Base-by-base conservation (phyloP, 495 filamentous ascomycete genomes). In the Patellaria atrata region DNA sequence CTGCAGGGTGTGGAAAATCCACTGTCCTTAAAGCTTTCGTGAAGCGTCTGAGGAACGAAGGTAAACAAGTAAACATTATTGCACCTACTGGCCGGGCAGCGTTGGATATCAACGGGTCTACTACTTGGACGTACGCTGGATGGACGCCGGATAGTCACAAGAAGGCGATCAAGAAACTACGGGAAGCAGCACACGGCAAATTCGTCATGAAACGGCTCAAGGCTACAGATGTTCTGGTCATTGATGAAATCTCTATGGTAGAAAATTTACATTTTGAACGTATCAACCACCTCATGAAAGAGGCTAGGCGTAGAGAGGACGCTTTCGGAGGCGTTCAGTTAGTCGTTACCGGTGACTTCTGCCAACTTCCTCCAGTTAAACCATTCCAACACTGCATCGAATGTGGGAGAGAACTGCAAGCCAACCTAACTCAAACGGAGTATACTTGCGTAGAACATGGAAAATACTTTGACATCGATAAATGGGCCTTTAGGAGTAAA, bases 1-100 rank as follows among this genome's bases (percentile, higher is more conserved):
- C 68, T 0, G 73, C 71, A 3, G 73, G 73, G 1, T 67, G 58
- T 25, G 71, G 73, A 16, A 77, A 77, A 41, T 71, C 67, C 0
- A 70, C 64, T 0, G 70, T 72, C 0, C 43, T 77, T 1, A 63
- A 62, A 37, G 58, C 56, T 7, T 65, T 70, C 34, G 55, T 54
- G 5, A 48, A 41, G 16, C 47, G 52, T 1, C 55, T 72, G 1
- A 37, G 37, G 17, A 44, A 33, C 0, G 40, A 31, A 46, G 57
- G 54, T 0, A 49, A 44, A 21, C 42, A 16, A 0, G 68, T 74
- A n/a, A 37, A 59, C 16, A 65, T 75, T 24, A 38, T 71, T 13
- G 67, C 71, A 1, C 71, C 71, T 0, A 75, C 72, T 0, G 70
- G 69, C 3, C 63, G 60, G 17, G 62, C 66, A 0, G 71, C 71